Percentiles rank a stretch among this genome's conserved stretches.
These are phyloP conservation scores for Centella asiatica DNA, from an alignment of 129 eudicot species.

Conservation along the genomic window DNA sequence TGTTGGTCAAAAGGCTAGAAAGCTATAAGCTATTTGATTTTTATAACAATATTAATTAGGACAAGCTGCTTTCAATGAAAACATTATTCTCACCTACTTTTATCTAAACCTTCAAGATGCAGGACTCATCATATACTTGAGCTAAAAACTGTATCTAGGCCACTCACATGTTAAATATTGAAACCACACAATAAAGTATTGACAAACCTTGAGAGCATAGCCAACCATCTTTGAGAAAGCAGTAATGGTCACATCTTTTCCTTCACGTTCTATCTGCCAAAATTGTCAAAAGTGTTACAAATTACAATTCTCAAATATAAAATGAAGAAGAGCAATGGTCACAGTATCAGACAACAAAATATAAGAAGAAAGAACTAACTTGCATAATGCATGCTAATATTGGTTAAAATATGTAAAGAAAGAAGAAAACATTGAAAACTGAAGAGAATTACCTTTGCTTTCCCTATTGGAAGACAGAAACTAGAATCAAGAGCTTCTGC, in stretches of 20 bases:
- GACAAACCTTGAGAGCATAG: slow-evolving; percentile 79
- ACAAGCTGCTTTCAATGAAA: too few relatives aligned
- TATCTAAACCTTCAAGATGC: neutral
- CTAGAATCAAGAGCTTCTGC: slow-evolving; percentile 82
- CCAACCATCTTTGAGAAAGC: slow-evolving; percentile 98
- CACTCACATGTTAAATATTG: neutral
- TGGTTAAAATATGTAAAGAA: too few relatives aligned
- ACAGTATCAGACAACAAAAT: too few relatives aligned
- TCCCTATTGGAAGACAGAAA: slow-evolving; percentile 88
- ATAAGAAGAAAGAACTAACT: neutral
- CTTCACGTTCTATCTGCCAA: slow-evolving; percentile 78
- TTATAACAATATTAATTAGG: too few relatives aligned
- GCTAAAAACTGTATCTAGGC: too few relatives aligned
- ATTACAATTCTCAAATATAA: neutral
- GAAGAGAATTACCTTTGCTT: slow-evolving; percentile 75
- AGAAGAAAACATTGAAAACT: neutral
- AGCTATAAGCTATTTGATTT: neutral
- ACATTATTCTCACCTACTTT: too few relatives aligned
- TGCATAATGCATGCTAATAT: too few relatives aligned
- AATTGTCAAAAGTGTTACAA: neutral
- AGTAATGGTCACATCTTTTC: slow-evolving; percentile 80
- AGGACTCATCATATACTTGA: neutral
- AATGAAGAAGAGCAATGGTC: too few relatives aligned
- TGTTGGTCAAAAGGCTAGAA: neutral
- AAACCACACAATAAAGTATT: neutral